These are phyloP conservation scores for Lotus japonicus DNA, from an alignment of 306 rosid species.

Conservation along the genomic window DNA sequence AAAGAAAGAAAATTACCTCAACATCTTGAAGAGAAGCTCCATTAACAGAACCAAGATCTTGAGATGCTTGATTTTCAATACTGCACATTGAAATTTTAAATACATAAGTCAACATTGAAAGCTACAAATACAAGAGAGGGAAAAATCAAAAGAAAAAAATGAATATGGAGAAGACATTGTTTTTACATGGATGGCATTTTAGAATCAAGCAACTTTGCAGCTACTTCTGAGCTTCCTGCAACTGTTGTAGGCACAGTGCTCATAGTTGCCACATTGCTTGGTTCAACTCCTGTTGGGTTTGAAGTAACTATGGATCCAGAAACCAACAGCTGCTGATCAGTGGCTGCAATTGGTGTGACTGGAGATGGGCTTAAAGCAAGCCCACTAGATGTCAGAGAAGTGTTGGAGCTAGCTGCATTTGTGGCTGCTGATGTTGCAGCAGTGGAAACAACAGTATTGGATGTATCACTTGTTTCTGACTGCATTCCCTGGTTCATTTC, in stretches of 20 bases:
- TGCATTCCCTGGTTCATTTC: slow-evolving; percentile 48
- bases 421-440: slow-evolving; percentile 37
- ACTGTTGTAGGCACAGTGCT: slow-evolving; percentile 34
- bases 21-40: slow-evolving; percentile 62
- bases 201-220: slow-evolving; percentile 39
- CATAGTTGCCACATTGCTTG: slow-evolving; percentile 33
- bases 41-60: slow-evolving; percentile 42
- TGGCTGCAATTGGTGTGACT: slow-evolving; percentile 55
- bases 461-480: slow-evolving; percentile 39
- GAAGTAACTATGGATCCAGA: slow-evolving; percentile 47
- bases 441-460: slow-evolving; percentile 42
- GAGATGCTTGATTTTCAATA: slow-evolving; percentile 53
- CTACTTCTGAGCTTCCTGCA: slow-evolving; percentile 50
- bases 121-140: slow-evolving; percentile 9
- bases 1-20: slow-evolving; percentile 51
- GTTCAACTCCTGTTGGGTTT: slow-evolving; percentile 42
- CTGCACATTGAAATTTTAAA: slow-evolving; percentile 34
- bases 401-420: slow-evolving; percentile 29
- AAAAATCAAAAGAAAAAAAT: slow-evolving; percentile 1
- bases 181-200: slow-evolving; percentile 48
- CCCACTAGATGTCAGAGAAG: slow-evolving; percentile 45
- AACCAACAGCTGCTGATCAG: slow-evolving; percentile 46
- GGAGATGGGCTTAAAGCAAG: slow-evolving; percentile 67
- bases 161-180: slow-evolving; percentile 19
- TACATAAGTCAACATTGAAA: slow-evolving; percentile 12